A percentile compares a stretch with the other conserved stretches of the same genome.
Evolutionary conservation across 2,329 filamentous ascomycete species (phyloP).

Genomic region (Epichloe baconii): DNA sequence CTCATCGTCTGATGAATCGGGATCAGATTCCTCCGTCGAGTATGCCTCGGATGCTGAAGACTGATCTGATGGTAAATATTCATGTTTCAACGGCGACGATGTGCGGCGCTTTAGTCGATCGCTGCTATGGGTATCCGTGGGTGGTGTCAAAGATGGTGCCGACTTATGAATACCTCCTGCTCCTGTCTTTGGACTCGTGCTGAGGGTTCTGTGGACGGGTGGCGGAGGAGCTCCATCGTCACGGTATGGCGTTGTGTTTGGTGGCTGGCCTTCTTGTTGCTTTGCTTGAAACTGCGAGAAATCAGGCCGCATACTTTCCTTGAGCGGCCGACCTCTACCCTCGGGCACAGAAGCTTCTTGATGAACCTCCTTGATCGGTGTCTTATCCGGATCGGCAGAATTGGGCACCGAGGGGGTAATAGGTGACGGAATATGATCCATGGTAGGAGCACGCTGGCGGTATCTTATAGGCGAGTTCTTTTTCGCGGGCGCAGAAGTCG

Average conservation of each 20-base stretch:
- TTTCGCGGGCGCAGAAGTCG: constrained; percentile 11
- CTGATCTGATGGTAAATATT: constrained; percentile 75
- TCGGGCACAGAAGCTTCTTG: constrained; percentile 7
- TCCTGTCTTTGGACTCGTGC: constrained; percentile 20
- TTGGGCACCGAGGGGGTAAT: neutral
- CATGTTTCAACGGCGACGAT: constrained; percentile 91
- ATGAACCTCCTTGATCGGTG: constrained; percentile 15
- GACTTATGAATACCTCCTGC: constrained; percentile 3
- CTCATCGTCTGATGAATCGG: constrained; percentile 38
- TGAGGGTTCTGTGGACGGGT: constrained; percentile 37
- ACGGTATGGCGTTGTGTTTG: constrained; percentile 23
- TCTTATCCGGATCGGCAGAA: constrained; percentile 4
- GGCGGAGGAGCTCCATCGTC: constrained; percentile 44
- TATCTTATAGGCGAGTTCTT: constrained; percentile 14
- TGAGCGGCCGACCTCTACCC: constrained; percentile 17
- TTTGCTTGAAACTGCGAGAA: constrained; percentile 20
- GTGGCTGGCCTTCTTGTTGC: constrained; percentile 8
- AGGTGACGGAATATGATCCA: neutral
- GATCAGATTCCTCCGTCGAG: constrained; percentile 37
- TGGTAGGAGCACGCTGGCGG: constrained; percentile 9
- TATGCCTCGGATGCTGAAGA: constrained; percentile 43
- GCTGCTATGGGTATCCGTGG: constrained; percentile 28
- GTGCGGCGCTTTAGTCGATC: constrained; percentile 51
- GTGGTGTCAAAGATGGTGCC: constrained; percentile 11
- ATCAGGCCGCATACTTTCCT: constrained; percentile 26